A percentile compares a stretch with the other conserved stretches of the same genome.
These are phyloP conservation scores for Skeletonema grethae DNA, from an alignment of 108 stramenopile species.

Conservation along the genomic window DNA sequence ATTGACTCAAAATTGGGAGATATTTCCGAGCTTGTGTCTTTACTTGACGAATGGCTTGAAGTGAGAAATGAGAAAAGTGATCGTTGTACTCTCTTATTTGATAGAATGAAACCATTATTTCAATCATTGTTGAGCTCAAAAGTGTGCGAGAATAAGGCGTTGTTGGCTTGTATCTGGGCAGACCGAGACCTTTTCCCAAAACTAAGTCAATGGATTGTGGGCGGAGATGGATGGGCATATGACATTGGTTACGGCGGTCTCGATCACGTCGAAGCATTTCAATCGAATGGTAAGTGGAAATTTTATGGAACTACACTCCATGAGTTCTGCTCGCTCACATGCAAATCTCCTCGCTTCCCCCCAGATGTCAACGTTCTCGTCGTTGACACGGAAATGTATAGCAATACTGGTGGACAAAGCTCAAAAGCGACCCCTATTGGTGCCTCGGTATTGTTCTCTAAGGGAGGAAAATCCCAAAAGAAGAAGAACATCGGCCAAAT, in stretches of 20 bases:
- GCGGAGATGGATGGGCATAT: constrained; percentile 75
- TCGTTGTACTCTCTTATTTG: constrained; percentile 55
- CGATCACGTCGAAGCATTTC: constrained; percentile 67
- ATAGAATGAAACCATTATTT: constrained; percentile 66
- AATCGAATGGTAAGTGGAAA: constrained; percentile 25
- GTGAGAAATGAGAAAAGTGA: constrained; percentile 59
- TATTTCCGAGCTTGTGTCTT: constrained; percentile 36
- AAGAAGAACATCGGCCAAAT: constrained; percentile 69
- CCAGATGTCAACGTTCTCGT: constrained; percentile 65
- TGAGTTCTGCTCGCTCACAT: background rate
- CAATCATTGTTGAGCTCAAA: constrained; percentile 28
- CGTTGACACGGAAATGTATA: constrained; percentile 71
- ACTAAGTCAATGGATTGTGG: constrained; percentile 67
- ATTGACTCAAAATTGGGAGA: constrained; percentile 20
- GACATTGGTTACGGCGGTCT: constrained; percentile 69
- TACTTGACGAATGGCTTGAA: constrained; percentile 64
- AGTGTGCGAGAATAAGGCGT: background rate
- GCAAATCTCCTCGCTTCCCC: background rate
- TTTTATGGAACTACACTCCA: background rate
- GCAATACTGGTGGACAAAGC: constrained; percentile 60
- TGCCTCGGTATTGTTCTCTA: constrained; percentile 60
- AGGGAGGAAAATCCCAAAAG: constrained; percentile 57
- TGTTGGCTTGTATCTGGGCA: constrained; percentile 50
- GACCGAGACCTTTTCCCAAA: constrained; percentile 75
- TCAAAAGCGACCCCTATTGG: constrained; percentile 67